These are phyloP conservation scores for Canavalia ensiformis DNA, from an alignment of 306 rosid species.

Conservation along the genomic window DNA sequence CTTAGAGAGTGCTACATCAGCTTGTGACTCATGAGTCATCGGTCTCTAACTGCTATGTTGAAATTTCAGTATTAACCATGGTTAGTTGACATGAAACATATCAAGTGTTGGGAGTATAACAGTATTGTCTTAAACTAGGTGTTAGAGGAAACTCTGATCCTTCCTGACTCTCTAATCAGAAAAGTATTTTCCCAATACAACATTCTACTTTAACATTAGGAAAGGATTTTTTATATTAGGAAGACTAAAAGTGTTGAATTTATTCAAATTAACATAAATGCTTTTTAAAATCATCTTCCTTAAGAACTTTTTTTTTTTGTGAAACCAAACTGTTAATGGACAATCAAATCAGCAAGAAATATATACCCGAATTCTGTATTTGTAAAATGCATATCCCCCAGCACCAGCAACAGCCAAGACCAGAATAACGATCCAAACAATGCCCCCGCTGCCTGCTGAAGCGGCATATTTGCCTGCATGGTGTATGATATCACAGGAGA, in stretches of 20 bases:
- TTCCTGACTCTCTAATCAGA: neutral
- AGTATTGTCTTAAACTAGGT: constrained; percentile 7
- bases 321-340: constrained; percentile 2
- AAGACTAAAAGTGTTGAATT: neutral
- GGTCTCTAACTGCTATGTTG: neutral
- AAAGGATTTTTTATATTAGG: neutral
- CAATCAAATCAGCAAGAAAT: constrained; percentile 22
- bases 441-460: constrained; percentile 58
- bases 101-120: neutral
- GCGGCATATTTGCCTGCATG: constrained; percentile 53
- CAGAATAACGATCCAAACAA: constrained; percentile 70
- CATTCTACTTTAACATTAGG: neutral
- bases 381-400: constrained; percentile 87
- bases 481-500: constrained; percentile 20
- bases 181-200: neutral
- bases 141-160: neutral
- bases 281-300: constrained; percentile 1
- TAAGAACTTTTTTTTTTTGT: neutral
- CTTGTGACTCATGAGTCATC: neutral
- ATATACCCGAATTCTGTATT: constrained; percentile 97
- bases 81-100: neutral
- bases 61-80: neutral
- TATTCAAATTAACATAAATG: neutral
- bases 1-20: neutral
- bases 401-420: constrained; percentile 69